These are phyloP conservation scores for Diospyros kaki DNA, from an alignment of 148 eudicot genomes.

Conservation along the genomic window DNA sequence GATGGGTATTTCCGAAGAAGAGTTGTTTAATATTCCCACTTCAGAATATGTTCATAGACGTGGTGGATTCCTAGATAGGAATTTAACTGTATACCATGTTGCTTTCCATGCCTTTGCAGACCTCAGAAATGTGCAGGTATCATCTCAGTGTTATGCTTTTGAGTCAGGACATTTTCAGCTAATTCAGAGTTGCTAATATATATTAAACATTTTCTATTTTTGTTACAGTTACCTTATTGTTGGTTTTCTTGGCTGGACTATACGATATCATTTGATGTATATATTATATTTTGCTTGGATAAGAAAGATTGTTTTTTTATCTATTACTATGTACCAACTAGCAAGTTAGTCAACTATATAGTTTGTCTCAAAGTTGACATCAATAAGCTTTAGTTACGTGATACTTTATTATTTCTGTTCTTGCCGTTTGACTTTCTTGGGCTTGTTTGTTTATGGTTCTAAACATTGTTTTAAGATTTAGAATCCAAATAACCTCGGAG, in stretches of 20 bases:
- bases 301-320: conserved; percentile 2
- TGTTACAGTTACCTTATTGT: neutral
- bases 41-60: conserved; percentile 65
- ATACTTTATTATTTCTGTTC: too few relatives aligned
- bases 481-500: too few relatives aligned
- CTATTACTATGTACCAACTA: neutral
- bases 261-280: conserved; percentile 7
- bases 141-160: neutral
- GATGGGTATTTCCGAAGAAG: conserved; percentile 79
- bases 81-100: conserved; percentile 80
- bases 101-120: conserved; percentile 80
- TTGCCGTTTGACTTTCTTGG: too few relatives aligned
- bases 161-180: neutral
- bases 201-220: neutral
- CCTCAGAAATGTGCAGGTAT: conserved; percentile 69
- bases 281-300: neutral
- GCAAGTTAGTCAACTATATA: too few relatives aligned
- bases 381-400: too few relatives aligned
- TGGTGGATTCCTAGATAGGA: conserved; percentile 51
- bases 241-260: neutral
- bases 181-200: neutral
- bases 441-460: too few relatives aligned
- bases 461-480: too few relatives aligned
- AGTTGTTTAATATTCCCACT: conserved; percentile 72
- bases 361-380: too few relatives aligned